Percentiles rank a stretch among this genome's conserved stretches.
phyloP scores from a whole-genome alignment of 2,329 filamentous ascomycete species.

The Aspergillus ustus region DNA sequence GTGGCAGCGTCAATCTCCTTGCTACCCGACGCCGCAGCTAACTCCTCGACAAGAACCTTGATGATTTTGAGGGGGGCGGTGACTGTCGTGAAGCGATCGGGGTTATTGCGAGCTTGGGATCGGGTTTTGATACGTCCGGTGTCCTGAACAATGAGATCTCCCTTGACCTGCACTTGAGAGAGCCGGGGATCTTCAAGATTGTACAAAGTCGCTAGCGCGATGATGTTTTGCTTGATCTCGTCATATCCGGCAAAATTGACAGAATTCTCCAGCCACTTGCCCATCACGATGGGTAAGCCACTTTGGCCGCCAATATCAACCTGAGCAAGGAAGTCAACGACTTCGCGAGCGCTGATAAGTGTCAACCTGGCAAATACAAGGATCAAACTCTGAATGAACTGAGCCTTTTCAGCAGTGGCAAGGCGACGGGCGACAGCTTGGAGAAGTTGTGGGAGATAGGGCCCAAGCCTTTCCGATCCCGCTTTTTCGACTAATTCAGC shows the following conservation, averaged over 20 bases:
- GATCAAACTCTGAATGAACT: slow-evolving; percentile 94
- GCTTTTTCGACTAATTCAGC: slow-evolving; percentile 96
- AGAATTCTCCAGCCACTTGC: slow-evolving; percentile 97
- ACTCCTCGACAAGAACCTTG: slow-evolving; percentile 92
- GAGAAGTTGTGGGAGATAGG: slow-evolving; percentile 85
- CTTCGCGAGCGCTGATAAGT: slow-evolving; percentile 81
- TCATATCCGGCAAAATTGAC: slow-evolving; percentile 98
- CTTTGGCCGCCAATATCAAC: slow-evolving; percentile 76
- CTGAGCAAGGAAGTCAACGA: slow-evolving; percentile 87
- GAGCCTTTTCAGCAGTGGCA: slow-evolving; percentile 78
- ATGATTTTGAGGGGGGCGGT: slow-evolving; percentile 91
- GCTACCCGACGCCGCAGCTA: slow-evolving; percentile 75
- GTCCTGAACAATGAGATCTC: slow-evolving; percentile 81
- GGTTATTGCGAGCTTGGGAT: slow-evolving; percentile 84
- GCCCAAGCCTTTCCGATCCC: slow-evolving; percentile 85
- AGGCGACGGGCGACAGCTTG: slow-evolving; percentile 86
- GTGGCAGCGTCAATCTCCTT: slow-evolving; percentile 59
- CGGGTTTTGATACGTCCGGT: slow-evolving; percentile 90
- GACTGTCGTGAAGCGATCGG: slow-evolving; percentile 86
- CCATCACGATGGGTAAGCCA: slow-evolving; percentile 85
- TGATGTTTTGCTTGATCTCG: slow-evolving; percentile 94
- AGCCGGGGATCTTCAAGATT: slow-evolving; percentile 82
- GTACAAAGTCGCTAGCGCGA: slow-evolving; percentile 90
- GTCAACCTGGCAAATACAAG: slow-evolving; percentile 92
- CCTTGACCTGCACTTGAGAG: slow-evolving; percentile 80